Percentiles rank a stretch among this genome's conserved stretches.
phyloP scores from a whole-genome alignment of 305 asterid species.

The Solanum chacoense region DNA sequence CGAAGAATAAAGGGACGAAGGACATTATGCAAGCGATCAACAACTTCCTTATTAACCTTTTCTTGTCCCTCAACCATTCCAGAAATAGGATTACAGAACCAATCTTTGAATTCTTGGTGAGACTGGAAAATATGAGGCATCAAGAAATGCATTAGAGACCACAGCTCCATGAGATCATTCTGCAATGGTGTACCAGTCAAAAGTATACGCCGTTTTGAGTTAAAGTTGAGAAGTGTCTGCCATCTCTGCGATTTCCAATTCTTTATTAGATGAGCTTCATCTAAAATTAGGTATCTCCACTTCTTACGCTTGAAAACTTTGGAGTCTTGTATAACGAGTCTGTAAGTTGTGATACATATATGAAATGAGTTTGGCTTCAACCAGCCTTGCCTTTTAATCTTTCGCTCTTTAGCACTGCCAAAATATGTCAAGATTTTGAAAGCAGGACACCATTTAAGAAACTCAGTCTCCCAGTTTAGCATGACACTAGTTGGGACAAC shows the following conservation, averaged over 20 bases:
- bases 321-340: constrained; percentile 95
- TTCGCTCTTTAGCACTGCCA: constrained; percentile 99
- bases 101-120: constrained; percentile 98
- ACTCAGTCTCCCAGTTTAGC: constrained; percentile 99
- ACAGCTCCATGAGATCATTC: constrained; percentile 98
- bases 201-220: constrained; percentile 96
- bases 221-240: constrained; percentile 97
- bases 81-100: constrained; percentile 96
- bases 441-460: constrained; percentile 99
- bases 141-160: constrained; percentile 99
- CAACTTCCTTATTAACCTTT: constrained; percentile 91
- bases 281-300: constrained; percentile 97
- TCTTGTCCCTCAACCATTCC: constrained; percentile 99
- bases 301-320: constrained; percentile 97
- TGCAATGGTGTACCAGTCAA: constrained; percentile 97
- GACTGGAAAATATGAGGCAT: constrained; percentile 99
- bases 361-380: constrained; percentile 91
- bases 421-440: constrained; percentile 97
- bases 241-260: constrained; percentile 99
- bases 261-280: constrained; percentile 96
- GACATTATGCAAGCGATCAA: constrained; percentile 97
- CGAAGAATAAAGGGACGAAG: constrained; percentile 98
- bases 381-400: constrained; percentile 96
- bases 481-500: constrained; percentile 99
- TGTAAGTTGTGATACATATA: constrained; percentile 93